A percentile compares a stretch with the other conserved stretches of the same genome.
phyloP scores from a whole-genome alignment of 2,329 filamentous ascomycete species.

The Basipetospora sp. region DNA sequence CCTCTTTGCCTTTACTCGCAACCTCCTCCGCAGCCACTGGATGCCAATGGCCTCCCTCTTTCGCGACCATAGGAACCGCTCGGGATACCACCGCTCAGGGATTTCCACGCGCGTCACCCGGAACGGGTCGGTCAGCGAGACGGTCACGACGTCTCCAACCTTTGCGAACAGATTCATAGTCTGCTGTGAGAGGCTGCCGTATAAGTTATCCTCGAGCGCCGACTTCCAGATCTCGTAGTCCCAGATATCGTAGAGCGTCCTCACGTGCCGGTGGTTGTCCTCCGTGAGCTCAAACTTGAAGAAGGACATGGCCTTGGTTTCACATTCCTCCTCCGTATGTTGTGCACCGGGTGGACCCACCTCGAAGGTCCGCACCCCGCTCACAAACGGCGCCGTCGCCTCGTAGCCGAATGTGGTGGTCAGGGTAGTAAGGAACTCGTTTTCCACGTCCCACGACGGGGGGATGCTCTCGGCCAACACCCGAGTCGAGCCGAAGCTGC shows the following conservation, averaged over 20 bases:
- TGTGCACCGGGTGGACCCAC: neutral
- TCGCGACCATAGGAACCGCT: constrained; percentile 33
- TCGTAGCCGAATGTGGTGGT: neutral
- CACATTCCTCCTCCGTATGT: neutral
- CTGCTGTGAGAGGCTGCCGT: constrained; percentile 25
- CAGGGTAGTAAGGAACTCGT: neutral
- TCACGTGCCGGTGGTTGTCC: constrained; percentile 12
- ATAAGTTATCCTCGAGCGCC: constrained; percentile 22
- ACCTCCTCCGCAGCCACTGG: constrained; percentile 5
- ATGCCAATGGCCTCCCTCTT: constrained; percentile 26
- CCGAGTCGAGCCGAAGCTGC: constrained; percentile 43
- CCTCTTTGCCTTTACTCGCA: neutral
- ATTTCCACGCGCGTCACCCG: constrained; percentile 12
- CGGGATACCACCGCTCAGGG: constrained; percentile 36
- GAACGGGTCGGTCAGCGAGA: constrained; percentile 28
- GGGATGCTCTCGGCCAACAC: constrained; percentile 21
- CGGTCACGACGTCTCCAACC: constrained; percentile 32
- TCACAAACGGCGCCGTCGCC: neutral
- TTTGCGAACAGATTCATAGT: constrained; percentile 21
- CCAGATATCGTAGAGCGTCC: constrained; percentile 32
- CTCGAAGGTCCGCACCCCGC: constrained; percentile 2
- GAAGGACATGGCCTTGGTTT: neutral
- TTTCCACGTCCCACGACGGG: constrained; percentile 1
- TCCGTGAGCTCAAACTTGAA: constrained; percentile 2
- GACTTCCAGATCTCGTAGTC: constrained; percentile 35